Evolutionary conservation across 768 basidiomycete genomes (phyloP).

Genomic region (Dentipellis sp.): DNA sequence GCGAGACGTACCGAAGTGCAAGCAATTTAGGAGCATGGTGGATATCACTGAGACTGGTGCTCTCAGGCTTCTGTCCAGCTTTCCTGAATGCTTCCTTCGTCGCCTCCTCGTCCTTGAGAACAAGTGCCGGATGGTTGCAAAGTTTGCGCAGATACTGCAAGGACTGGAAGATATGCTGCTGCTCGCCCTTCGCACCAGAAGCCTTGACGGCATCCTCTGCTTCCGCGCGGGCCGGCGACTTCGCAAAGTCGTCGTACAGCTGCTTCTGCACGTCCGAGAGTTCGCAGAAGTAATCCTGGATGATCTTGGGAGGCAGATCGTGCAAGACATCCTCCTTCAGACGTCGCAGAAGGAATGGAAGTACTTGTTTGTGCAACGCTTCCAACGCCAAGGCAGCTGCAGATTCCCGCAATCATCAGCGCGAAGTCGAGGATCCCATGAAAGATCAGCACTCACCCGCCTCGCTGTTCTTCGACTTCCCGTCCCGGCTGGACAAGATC

Average conservation of each 20-base stretch:
- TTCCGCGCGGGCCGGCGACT: slow-evolving; percentile 57
- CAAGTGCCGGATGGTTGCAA: slow-evolving; percentile 93
- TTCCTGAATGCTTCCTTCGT: slow-evolving; percentile 49
- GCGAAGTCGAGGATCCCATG: neutral
- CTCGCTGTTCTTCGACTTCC: slow-evolving; percentile 90
- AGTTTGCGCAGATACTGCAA: slow-evolving; percentile 94
- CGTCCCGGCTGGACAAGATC: slow-evolving; percentile 89
- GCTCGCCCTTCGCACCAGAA: slow-evolving; percentile 30
- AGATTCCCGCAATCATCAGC: neutral
- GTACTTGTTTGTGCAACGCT: slow-evolving; percentile 94
- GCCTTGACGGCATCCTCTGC: slow-evolving; percentile 55
- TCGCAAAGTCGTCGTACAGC: slow-evolving; percentile 90
- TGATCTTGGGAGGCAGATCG: slow-evolving; percentile 97
- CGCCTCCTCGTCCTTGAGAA: slow-evolving; percentile 60
- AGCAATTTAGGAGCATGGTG: slow-evolving; percentile 90
- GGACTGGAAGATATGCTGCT: slow-evolving; percentile 94
- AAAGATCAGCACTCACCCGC: slow-evolving; percentile 54
- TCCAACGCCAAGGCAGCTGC: slow-evolving; percentile 89
- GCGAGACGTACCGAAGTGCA: slow-evolving; percentile 65
- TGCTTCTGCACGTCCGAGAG: slow-evolving; percentile 89
- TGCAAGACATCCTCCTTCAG: slow-evolving; percentile 95
- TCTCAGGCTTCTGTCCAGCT: slow-evolving; percentile 33
- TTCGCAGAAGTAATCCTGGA: slow-evolving; percentile 99
- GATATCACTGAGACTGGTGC: slow-evolving; percentile 58
- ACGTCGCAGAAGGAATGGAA: slow-evolving; percentile 94